phyloP scores from a whole-genome alignment of 768 basidiomycete genomes.

The Rickenella mellea region DNA sequence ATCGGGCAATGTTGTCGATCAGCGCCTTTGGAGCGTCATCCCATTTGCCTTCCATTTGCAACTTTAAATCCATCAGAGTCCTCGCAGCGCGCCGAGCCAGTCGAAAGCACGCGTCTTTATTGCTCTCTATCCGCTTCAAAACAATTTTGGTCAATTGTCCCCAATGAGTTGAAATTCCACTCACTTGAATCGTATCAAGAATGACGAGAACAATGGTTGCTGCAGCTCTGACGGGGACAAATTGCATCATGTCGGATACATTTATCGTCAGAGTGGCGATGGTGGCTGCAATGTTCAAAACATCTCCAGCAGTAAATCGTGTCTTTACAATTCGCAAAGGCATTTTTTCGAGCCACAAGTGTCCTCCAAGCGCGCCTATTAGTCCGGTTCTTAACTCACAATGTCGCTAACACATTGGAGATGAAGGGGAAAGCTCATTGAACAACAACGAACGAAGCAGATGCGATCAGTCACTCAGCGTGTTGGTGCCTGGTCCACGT shows the following conservation, averaged over 20 bases:
- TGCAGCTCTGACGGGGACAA: conserved; percentile 34
- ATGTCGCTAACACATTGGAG: no score
- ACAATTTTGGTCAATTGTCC: no score
- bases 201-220: conserved; percentile 32
- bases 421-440: no score
- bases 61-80: conserved; percentile 31
- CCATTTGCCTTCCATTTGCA: conserved; percentile 36
- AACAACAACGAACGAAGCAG: no score
- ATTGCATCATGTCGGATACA: conserved; percentile 24
- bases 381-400: no score
- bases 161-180: no score
- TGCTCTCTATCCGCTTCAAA: conserved; percentile 23
- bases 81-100: conserved; percentile 31
- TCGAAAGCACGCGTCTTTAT: conserved; percentile 29
- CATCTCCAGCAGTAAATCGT: conserved; percentile 15
- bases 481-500: no score
- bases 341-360: conserved; percentile 17
- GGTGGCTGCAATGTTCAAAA: conserved; percentile 20
- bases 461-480: no score
- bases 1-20: conserved; percentile 28
- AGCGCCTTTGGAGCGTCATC: conserved; percentile 31
- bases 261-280: conserved; percentile 21
- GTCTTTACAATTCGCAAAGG: conserved; percentile 20
- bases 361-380: no score
- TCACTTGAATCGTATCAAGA: conserved; percentile 36